Base-by-base conservation (phyloP, 495 filamentous ascomycete species). In the Xylaria flabelliformis region DNA sequence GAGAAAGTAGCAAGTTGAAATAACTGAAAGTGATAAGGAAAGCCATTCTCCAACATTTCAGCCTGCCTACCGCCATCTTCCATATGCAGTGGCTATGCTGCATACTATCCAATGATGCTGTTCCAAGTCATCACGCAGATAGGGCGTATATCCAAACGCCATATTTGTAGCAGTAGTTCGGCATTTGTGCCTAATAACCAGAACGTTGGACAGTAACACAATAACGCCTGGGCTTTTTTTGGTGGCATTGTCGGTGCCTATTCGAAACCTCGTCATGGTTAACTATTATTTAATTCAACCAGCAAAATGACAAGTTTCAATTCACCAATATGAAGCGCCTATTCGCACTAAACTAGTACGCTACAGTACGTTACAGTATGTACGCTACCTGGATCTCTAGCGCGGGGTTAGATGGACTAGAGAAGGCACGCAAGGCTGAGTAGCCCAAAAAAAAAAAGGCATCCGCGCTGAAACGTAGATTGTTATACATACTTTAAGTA, bases 361-460 rank as follows among this genome's bases (percentile, higher is more conserved):
- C 26, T 29, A 7, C 6, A 36, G 34, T 36, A 36, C 34, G 7
- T 1, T 29, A n/a, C n/a, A n/a, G n/a, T n/a, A n/a, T n/a, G n/a
- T n/a, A 55, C 21, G 7, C 51, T 55, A 26, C 51, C 9, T 6
- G 17, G 13, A 13, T 29, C 21, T 32, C 32, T 36, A 39, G 59
- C 41, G 36, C n/a, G 59, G 59, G 39, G 61, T 9, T 62, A 42
- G 59, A 26, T 41, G 21, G n/a, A 26, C 39, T 66, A 32, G 64
- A 32, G 1, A 42, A 32, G 1, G 21, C 17, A 64, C 48, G 63
- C 63, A 65, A 65, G 63, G 63, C 63, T 65, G 63, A 65, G 63
- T 34, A 41, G 8, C 19, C 15, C 55, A 1, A 59, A 36, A 5
- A 24, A 62, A 36, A 36, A 19, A 39, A n/a, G n/a, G 17, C 8